Evolutionary conservation across 169 alveolate genomes (phyloP).

Genomic region (Plasmodium coatneyi): DNA sequence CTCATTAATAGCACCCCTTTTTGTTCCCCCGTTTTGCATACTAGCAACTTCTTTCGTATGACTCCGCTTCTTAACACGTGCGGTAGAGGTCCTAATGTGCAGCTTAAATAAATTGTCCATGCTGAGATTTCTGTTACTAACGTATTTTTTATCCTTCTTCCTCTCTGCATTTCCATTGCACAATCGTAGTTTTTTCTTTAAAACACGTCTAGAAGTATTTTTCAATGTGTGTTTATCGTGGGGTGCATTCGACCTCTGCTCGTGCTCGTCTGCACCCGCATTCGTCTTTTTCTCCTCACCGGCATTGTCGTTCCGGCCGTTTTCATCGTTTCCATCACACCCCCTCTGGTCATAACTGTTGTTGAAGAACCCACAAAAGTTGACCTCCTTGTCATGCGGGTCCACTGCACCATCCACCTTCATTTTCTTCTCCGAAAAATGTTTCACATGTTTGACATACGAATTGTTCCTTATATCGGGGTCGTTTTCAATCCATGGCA

Average conservation of each 20-base stretch:
- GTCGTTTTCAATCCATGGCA: slow-evolving; percentile 83
- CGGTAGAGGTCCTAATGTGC: not conserved
- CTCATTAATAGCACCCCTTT: not conserved
- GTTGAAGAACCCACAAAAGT: slow-evolving; percentile 44
- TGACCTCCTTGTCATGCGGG: not conserved
- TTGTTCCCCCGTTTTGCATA: not conserved
- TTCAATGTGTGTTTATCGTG: not conserved
- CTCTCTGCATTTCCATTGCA: not conserved
- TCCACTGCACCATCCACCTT: not conserved
- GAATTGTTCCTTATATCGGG: slow-evolving; percentile 77
- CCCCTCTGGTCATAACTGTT: not conserved
- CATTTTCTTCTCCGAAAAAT: not conserved
- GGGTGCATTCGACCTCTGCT: not conserved
- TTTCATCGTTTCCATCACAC: not conserved
- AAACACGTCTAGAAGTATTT: not conserved
- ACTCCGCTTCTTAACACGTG: not conserved
- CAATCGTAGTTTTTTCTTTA: not conserved
- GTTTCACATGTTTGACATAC: slow-evolving; percentile 66
- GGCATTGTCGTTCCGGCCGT: not conserved
- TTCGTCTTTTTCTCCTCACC: not conserved
- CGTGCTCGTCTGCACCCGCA: not conserved
- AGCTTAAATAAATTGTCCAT: slow-evolving; percentile 16
- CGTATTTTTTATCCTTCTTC: slow-evolving; percentile 11
- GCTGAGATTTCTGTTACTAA: slow-evolving; percentile 20
- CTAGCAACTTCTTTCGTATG: not conserved